Conservation (phyloP, 371 early-diverging fungal genomes). For the Encephalitozoon intestinalis region DNA sequence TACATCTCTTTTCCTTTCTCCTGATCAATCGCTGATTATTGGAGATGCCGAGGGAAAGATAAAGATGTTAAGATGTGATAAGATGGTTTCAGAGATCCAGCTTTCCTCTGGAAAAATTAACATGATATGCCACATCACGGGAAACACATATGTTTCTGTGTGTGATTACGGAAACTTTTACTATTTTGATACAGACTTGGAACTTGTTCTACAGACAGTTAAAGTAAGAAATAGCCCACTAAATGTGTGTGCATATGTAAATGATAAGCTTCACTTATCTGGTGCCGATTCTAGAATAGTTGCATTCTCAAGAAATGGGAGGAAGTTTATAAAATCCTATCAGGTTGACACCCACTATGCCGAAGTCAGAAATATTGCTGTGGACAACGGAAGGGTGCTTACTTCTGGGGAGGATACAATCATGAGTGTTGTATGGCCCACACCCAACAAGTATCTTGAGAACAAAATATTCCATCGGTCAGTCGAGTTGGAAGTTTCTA, state of each 20-base stretch:
- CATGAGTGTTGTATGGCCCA: background rate
- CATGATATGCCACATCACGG: constrained; percentile 6
- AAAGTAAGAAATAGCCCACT: constrained; percentile 20
- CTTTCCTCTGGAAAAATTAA: background rate
- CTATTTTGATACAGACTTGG: constrained; percentile 1
- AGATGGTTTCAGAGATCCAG: constrained; percentile 17
- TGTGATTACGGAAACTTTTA: constrained; percentile 7
- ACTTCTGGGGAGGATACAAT: constrained; percentile 29
- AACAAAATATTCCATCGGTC: constrained; percentile 18
- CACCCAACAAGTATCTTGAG: constrained; percentile 4
- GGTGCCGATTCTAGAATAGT: constrained; percentile 37
- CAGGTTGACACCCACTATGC: constrained; percentile 31
- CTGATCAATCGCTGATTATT: background rate
- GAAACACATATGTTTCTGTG: constrained; percentile 7
- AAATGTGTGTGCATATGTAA: background rate
- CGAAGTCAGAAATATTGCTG: constrained; percentile 22
- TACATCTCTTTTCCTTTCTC: background rate
- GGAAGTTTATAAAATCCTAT: constrained; percentile 17
- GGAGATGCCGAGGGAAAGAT: constrained; percentile 15
- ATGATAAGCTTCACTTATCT: constrained; percentile 30
- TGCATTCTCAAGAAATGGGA: constrained; percentile 2
- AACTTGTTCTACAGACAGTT: constrained; percentile 11
- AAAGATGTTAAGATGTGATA: background rate
- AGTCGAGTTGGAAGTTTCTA: background rate
- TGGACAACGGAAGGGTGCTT: constrained; percentile 12